phyloP scores from a whole-genome alignment of 306 rosid species.

The Rubus idaeus region DNA sequence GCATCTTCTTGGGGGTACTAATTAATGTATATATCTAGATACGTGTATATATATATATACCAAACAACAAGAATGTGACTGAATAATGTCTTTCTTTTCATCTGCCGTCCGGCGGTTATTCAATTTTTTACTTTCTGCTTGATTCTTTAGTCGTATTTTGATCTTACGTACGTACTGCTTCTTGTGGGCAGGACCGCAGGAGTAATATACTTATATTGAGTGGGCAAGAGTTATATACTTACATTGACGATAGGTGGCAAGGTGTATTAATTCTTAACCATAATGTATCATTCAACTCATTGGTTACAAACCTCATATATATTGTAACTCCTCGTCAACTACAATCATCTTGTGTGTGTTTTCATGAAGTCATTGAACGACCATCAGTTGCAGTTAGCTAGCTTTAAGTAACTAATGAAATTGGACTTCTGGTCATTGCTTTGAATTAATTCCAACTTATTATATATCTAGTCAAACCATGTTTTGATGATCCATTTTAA shows the following conservation, averaged over 20 bases:
- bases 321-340: no score
- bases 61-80: background rate
- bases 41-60: background rate
- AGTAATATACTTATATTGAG: no score
- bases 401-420: background rate
- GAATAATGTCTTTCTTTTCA: background rate
- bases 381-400: background rate
- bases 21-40: background rate
- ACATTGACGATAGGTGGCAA: no score
- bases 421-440: background rate
- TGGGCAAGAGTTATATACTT: no score
- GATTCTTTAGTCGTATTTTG: background rate
- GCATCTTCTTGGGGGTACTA: constrained; percentile 2
- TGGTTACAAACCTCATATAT: no score
- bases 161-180: background rate
- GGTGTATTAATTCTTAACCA: no score
- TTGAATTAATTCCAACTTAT: no score
- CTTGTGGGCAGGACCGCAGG: background rate
- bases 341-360: background rate
- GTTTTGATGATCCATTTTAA: no score
- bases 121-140: background rate
- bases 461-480: no score
- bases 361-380: background rate
- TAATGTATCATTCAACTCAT: no score
- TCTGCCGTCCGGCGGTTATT: background rate